Evolutionary conservation across 164 flowering plant species (phyloP), one percentile per base, ranked within the genome.

Genomic region (Magnolia changhungtana): DNA sequence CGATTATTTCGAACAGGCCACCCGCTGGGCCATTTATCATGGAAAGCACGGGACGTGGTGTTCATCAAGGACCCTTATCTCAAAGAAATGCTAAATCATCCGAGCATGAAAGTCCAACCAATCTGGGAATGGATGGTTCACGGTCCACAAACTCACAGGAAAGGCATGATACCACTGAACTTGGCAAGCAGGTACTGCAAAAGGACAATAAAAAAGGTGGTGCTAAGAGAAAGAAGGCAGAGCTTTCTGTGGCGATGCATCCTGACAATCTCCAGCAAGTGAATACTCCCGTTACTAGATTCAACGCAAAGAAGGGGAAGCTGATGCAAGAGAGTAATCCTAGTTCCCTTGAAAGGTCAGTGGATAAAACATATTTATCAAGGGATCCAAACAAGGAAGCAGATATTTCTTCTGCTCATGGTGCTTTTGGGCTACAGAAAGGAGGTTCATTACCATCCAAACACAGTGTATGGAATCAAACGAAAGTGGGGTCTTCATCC

Each of bases 31-130:
- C 89, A 73, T 84, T 80, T 77, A 82, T 75, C 63, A 68, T 45
- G 58, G 81, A 76, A 23, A 76, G 83, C 77, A 72, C 75, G 7
- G 89, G 88, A 8, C 90, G 86, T 75, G 93, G 85, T 66, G 75
- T 78, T 63, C 86, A 84, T 86, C 97, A 85, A 79, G 93, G 90
- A 29, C 78, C 95, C 78, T 82, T 78, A 58, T 76, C 89, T 69
- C 90, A 88, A 68, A 86, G 88, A 72, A 87, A 85, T 84, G 81
- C 83, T 76, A 89, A 81, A 79, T 84, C 90, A 63, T 84, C 84
- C 78, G 94, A 94, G 70, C 94, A 90, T 80, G 98, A 88, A 82
- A 91, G 91, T 81, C 90, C 90, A 70, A 87, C 92, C 63, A 89
- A 90, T 80, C 76, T 89, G 73, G 70, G 45, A 16, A 24, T 71